These are phyloP conservation scores for Phlyctochytrium arcticum DNA, from an alignment of 192 early-diverging fungal species.

Conservation along the genomic window DNA sequence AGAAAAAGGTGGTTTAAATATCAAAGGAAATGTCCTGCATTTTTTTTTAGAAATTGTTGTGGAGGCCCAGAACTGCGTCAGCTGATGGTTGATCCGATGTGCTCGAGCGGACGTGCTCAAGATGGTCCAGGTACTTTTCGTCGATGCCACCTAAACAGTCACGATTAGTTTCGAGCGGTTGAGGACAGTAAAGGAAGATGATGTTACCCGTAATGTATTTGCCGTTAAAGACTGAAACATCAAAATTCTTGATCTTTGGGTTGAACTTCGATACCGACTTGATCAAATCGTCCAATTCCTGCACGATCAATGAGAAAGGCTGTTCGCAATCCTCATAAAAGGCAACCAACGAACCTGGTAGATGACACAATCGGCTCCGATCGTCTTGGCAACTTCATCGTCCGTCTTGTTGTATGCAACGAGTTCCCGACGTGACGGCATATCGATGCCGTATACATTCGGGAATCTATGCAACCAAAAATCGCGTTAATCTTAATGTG, in stretches of 20 bases:
- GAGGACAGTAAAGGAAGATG: not conserved
- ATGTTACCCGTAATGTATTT: slow-evolving; percentile 76
- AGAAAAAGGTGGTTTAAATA: not conserved
- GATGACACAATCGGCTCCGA: slow-evolving; percentile 95
- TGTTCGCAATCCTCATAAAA: not conserved
- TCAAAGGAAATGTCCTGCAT: too few relatives aligned
- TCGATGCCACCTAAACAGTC: slow-evolving; percentile 35
- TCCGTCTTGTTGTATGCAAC: slow-evolving; percentile 78
- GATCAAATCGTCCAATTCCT: slow-evolving; percentile 79
- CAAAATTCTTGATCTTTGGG: slow-evolving; percentile 76
- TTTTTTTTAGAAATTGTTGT: slow-evolving; percentile 31
- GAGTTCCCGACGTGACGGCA: slow-evolving; percentile 91
- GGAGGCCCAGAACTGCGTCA: slow-evolving; percentile 45
- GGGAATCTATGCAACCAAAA: slow-evolving; percentile 69
- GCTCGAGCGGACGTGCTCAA: slow-evolving; percentile 34
- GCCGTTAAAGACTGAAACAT: slow-evolving; percentile 96
- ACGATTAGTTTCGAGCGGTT: not conserved
- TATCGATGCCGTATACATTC: slow-evolving; percentile 99
- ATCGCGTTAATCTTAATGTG: too few relatives aligned
- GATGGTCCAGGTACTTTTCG: slow-evolving; percentile 35
- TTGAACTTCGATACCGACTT: slow-evolving; percentile 84
- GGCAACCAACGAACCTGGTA: slow-evolving; percentile 76
- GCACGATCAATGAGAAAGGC: not conserved
- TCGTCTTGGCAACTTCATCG: slow-evolving; percentile 77
- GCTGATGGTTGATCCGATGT: slow-evolving; percentile 26